Evolutionary conservation across 2,329 filamentous ascomycete genomes (phyloP).

Genomic region (Cryphonectria parasitica): DNA sequence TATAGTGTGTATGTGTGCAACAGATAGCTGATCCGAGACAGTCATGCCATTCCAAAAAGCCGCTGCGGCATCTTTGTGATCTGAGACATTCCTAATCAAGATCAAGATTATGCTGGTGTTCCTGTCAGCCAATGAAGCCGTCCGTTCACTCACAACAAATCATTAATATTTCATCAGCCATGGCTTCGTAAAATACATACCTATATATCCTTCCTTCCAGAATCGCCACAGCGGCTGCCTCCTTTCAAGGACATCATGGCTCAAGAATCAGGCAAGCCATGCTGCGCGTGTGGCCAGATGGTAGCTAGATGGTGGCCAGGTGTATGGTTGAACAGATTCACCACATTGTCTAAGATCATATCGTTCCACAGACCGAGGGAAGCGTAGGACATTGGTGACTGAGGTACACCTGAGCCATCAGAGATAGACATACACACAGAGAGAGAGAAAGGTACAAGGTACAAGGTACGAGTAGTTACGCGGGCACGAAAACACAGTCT

Average conservation of each 20-base stretch:
- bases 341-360: conserved; percentile 27
- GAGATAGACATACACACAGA: too few species aligned
- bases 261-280: not conserved
- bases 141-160: not conserved
- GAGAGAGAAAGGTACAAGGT: not conserved
- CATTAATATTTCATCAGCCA: not conserved
- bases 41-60: not conserved
- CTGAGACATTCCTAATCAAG: conserved; percentile 24
- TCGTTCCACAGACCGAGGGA: conserved; percentile 16
- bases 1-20: not conserved
- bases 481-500: not conserved
- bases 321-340: conserved; percentile 12
- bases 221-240: not conserved
- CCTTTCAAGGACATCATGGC: not conserved
- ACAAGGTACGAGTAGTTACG: not conserved
- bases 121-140: not conserved
- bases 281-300: not conserved
- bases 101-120: conserved; percentile 16
- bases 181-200: not conserved
- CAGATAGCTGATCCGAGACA: conserved; percentile 3
- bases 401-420: not conserved
- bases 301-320: not conserved
- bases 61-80: conserved; percentile 13
- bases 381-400: conserved; percentile 4
- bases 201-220: not conserved